Evolutionary conservation across 805 yeast species (phyloP).

Genomic region (Monosporozyma aerobia): DNA sequence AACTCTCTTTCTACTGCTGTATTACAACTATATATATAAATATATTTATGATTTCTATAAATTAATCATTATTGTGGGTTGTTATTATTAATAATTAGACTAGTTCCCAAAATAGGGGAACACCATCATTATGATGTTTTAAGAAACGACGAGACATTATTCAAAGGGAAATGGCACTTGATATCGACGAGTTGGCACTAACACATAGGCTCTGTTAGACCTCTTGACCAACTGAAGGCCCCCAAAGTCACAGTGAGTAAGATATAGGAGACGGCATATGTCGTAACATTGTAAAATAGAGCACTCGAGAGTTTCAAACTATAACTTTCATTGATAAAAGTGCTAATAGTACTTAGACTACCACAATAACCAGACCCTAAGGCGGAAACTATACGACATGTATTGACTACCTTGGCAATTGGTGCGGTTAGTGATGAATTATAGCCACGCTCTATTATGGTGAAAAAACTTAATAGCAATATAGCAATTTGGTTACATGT

Average conservation of each 20-base stretch:
- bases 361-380: constrained; percentile 64
- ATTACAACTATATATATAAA: background rate
- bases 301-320: constrained; percentile 30
- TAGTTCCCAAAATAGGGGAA: background rate
- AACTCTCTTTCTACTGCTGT: no score
- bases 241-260: constrained; percentile 56
- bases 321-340: constrained; percentile 62
- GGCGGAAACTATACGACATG: constrained; percentile 47
- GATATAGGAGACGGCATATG: constrained; percentile 41
- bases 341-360: constrained; percentile 62
- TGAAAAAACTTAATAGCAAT: constrained; percentile 13
- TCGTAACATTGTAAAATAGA: constrained; percentile 42
- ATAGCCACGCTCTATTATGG: constrained; percentile 33
- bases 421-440: constrained; percentile 12
- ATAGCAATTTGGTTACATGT: constrained; percentile 39
- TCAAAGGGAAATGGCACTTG: no score
- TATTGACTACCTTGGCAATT: constrained; percentile 27
- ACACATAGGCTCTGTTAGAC: constrained; percentile 15
- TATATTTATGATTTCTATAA: background rate
- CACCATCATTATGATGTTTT: background rate
- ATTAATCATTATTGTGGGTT: background rate
- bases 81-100: background rate
- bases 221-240: constrained; percentile 56
- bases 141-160: background rate
- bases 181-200: background rate